Evolutionary conservation across 2,329 filamentous ascomycete genomes (phyloP).

Genomic region (Colletotrichum chrysophilum): DNA sequence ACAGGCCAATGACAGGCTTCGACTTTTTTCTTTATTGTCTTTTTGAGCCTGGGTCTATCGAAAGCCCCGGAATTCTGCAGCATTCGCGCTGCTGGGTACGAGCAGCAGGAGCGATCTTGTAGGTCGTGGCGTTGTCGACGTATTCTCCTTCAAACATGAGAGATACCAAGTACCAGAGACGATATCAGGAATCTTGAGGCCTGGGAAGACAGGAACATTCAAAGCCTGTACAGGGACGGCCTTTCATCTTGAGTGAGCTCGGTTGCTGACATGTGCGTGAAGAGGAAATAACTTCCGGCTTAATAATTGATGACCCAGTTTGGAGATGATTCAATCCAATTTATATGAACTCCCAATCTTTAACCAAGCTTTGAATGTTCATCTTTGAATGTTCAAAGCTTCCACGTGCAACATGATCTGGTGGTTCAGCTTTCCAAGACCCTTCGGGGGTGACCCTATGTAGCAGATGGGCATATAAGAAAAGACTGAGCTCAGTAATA

Average conservation of each 20-base stretch:
- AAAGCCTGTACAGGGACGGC: neutral
- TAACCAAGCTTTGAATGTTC: rapidly evolving
- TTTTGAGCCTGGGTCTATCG: neutral
- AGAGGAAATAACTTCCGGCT: neutral
- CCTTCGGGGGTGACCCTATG: neutral
- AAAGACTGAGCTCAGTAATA: neutral
- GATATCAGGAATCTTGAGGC: rapidly evolving
- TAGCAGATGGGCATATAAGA: neutral
- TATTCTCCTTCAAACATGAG: neutral
- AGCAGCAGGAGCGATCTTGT: neutral
- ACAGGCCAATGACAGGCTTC: rapidly evolving
- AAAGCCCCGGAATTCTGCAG: neutral
- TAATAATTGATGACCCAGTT: neutral
- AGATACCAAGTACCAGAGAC: neutral
- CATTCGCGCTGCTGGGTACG: neutral
- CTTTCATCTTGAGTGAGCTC: neutral
- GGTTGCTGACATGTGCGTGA: rapidly evolving
- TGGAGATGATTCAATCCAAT: neutral
- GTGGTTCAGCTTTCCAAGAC: neutral
- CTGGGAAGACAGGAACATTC: rapidly evolving
- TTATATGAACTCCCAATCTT: rapidly evolving
- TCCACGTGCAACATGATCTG: neutral
- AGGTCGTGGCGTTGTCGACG: neutral
- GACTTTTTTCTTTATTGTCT: too few species aligned
- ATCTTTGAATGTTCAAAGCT: neutral